Conservation (phyloP, 352 stramenopile genomes). For the Lagenidium giganteum region DNA sequence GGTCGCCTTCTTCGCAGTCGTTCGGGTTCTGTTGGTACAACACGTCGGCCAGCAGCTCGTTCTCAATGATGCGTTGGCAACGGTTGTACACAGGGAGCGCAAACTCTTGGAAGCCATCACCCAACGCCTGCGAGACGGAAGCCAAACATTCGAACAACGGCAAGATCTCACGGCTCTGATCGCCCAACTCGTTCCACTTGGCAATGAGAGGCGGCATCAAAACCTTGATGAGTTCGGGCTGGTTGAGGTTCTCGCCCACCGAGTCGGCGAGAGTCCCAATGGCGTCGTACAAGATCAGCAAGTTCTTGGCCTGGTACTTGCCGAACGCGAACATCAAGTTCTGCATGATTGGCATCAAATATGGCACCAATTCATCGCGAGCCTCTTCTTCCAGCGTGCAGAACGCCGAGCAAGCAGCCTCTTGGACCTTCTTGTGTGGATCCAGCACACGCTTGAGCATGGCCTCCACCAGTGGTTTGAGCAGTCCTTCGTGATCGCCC, state of each 20-base stretch:
- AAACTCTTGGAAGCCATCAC: constrained; percentile 86
- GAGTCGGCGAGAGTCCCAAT: constrained; percentile 94
- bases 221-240: constrained; percentile 87
- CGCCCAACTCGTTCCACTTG: constrained; percentile 87
- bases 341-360: constrained; percentile 89
- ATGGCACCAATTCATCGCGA: constrained; percentile 90
- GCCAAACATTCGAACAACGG: constrained; percentile 88
- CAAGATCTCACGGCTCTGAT: constrained; percentile 77
- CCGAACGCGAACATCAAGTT: constrained; percentile 91
- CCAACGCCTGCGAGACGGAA: constrained; percentile 79
- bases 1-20: constrained; percentile 82
- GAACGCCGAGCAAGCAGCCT: constrained; percentile 92
- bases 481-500: constrained; percentile 71
- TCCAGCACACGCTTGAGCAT: constrained; percentile 89
- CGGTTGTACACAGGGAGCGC: constrained; percentile 76
- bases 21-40: constrained; percentile 74
- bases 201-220: constrained; percentile 92
- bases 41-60: constrained; percentile 75
- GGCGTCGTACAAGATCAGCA: constrained; percentile 95
- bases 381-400: constrained; percentile 93
- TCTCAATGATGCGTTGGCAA: constrained; percentile 80
- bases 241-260: constrained; percentile 89
- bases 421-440: constrained; percentile 93
- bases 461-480: constrained; percentile 76
- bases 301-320: constrained; percentile 93